These are phyloP conservation scores for Neurospora sp. DNA, from an alignment of 2,329 filamentous ascomycete species.

Conservation along the genomic window DNA sequence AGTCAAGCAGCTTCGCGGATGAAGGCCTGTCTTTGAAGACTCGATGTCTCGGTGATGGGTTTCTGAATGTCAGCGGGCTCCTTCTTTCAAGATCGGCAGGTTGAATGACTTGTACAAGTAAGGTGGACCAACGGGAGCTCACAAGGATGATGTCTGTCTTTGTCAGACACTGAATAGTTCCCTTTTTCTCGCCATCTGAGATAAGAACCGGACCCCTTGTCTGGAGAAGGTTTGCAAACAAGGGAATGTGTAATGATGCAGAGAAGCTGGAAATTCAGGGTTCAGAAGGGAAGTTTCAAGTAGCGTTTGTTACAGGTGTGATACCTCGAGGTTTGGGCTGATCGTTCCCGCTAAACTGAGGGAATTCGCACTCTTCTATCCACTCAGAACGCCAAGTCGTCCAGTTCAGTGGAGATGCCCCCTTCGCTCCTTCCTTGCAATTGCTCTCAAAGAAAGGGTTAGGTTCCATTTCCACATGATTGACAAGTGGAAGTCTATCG, in stretches of 20 bases:
- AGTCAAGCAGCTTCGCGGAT: not conserved
- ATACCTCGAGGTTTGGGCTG: not conserved
- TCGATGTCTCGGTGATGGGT: not conserved
- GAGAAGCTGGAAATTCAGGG: not conserved
- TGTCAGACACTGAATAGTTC: not conserved
- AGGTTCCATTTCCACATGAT: not conserved
- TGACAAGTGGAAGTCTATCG: not conserved
- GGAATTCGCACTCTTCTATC: not conserved
- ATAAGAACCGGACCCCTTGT: not conserved
- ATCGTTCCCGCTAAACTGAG: not conserved
- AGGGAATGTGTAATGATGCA: not conserved
- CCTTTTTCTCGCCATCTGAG: not conserved
- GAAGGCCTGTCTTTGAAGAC: not conserved
- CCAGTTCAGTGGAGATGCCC: not conserved
- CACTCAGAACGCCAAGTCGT: not conserved
- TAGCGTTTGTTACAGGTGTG: not conserved
- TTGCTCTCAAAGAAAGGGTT: not conserved
- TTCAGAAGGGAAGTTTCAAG: not conserved
- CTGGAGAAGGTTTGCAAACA: not conserved
- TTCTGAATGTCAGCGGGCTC: not conserved
- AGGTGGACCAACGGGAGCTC: not conserved
- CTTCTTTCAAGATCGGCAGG: not conserved
- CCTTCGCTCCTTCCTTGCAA: not conserved
- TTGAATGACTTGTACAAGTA: too few species aligned
- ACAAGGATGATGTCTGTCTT: not conserved